phyloP scores from a whole-genome alignment of 257 asterid genomes.

The Solanum etuberosum region DNA sequence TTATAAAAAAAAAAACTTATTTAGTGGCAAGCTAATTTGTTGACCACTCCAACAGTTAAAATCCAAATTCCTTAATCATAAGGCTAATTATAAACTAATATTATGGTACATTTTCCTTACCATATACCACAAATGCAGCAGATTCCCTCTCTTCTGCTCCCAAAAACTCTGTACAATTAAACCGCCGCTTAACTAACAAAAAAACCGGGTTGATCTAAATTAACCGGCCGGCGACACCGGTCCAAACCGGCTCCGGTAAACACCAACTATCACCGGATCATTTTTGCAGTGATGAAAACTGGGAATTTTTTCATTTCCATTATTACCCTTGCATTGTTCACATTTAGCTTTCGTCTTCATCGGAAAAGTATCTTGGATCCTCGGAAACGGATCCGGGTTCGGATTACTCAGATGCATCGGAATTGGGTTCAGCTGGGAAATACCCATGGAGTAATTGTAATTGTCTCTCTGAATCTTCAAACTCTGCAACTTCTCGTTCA shows the following conservation, averaged over 20 bases:
- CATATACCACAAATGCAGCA: not conserved
- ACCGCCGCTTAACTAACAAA: not conserved
- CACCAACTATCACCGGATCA: slow-evolving; percentile 32
- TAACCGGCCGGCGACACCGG: slow-evolving; percentile 40
- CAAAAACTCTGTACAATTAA: not conserved
- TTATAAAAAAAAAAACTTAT: not conserved
- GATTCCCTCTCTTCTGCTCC: not conserved
- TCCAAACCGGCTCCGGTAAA: slow-evolving; percentile 24
- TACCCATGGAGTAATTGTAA: slow-evolving; percentile 12
- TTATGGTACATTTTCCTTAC: not conserved
- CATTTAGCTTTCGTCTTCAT: slow-evolving; percentile 30
- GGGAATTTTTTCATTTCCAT: slow-evolving; percentile 1
- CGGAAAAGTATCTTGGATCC: slow-evolving; percentile 16
- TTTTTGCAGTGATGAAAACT: slow-evolving; percentile 65
- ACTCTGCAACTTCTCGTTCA: slow-evolving; percentile 28
- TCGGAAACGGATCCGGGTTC: slow-evolving; percentile 1
- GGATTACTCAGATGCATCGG: not conserved
- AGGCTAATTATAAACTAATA: not conserved
- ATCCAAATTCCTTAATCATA: not conserved
- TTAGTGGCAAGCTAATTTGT: not conserved
- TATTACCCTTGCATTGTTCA: slow-evolving; percentile 31
- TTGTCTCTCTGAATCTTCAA: slow-evolving; percentile 26
- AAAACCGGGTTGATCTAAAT: not conserved
- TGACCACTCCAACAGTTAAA: not conserved
- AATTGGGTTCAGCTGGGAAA: slow-evolving; percentile 14